Conservation (phyloP, 2,329 filamentous ascomycete species). For the Hypoxylon sp. region DNA sequence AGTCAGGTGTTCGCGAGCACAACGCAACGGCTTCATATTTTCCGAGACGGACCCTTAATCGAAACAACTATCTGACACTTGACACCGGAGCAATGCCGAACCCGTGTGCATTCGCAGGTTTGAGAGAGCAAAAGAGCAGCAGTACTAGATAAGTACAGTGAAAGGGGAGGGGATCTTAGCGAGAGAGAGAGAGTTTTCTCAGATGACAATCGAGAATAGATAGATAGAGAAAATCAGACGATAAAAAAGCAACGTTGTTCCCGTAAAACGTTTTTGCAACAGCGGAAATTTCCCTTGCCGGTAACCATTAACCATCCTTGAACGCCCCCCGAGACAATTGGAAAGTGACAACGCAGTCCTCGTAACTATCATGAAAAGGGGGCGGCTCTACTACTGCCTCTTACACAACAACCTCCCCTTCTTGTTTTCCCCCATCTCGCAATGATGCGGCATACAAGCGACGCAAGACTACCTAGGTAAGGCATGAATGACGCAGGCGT, state of each 20-base stretch:
- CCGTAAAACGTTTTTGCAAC: conserved; percentile 29
- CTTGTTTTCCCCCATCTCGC: conserved; percentile 3
- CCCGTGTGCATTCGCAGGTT: conserved; percentile 14
- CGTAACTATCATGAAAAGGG: conserved; percentile 42
- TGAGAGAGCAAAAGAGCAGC: conserved; percentile 16
- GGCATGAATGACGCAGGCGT: not conserved
- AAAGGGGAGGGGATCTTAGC: conserved; percentile 24
- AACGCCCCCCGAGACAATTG: conserved; percentile 31
- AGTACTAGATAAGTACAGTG: conserved; percentile 27
- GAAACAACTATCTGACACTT: conserved; percentile 38
- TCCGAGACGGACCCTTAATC: conserved; percentile 23
- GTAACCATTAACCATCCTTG: conserved; percentile 37
- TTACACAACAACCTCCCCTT: conserved; percentile 14
- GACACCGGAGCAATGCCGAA: conserved; percentile 28
- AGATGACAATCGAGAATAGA: conserved; percentile 16
- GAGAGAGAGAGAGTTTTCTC: conserved; percentile 43
- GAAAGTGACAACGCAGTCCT: conserved; percentile 25
- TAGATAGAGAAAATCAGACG: conserved; percentile 12
- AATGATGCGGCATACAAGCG: conserved; percentile 17
- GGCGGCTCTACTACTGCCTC: conserved; percentile 17
- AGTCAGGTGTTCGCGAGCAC: conserved; percentile 4
- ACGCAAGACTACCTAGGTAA: conserved; percentile 13
- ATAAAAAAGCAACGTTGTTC: conserved; percentile 21
- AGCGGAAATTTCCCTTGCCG: conserved; percentile 35
- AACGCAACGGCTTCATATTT: conserved; percentile 23